Conservation (phyloP, 129 eudicot genomes). For the Apium graveolens region DNA sequence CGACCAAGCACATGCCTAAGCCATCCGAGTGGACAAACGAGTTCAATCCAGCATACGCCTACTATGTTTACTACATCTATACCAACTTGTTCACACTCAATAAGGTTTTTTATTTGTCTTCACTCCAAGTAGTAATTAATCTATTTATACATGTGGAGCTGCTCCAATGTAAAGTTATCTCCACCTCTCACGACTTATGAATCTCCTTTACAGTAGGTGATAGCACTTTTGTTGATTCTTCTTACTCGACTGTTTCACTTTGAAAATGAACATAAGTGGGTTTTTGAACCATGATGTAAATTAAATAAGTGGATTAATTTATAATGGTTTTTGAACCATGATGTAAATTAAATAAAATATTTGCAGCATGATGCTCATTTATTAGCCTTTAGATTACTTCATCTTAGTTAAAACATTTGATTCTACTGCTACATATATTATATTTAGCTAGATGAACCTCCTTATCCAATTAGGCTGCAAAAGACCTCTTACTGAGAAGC, state of each 20-base stretch:
- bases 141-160: neutral
- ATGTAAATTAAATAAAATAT: neutral
- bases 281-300: no score
- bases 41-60: slow-evolving; percentile 62
- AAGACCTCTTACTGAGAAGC: slow-evolving; percentile 86
- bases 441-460: slow-evolving; percentile 77
- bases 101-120: slow-evolving; percentile 31
- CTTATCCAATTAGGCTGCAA: slow-evolving; percentile 75
- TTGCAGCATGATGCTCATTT: neutral
- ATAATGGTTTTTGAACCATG: neutral
- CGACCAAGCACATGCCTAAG: slow-evolving; percentile 73
- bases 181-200: neutral
- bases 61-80: slow-evolving; percentile 64
- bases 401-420: neutral
- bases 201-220: neutral
- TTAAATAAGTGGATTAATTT: no score
- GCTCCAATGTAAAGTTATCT: neutral
- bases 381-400: neutral
- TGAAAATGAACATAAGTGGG: no score
- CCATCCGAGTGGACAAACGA: slow-evolving; percentile 71
- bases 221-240: no score
- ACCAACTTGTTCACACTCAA: slow-evolving; percentile 62
- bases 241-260: no score
- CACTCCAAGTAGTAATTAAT: neutral
- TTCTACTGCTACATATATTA: slow-evolving; percentile 32